Percentiles rank a stretch among this genome's conserved stretches.
Conservation (phyloP, 2,329 filamentous ascomycete genomes). For the Fusarium haematococcum region DNA sequence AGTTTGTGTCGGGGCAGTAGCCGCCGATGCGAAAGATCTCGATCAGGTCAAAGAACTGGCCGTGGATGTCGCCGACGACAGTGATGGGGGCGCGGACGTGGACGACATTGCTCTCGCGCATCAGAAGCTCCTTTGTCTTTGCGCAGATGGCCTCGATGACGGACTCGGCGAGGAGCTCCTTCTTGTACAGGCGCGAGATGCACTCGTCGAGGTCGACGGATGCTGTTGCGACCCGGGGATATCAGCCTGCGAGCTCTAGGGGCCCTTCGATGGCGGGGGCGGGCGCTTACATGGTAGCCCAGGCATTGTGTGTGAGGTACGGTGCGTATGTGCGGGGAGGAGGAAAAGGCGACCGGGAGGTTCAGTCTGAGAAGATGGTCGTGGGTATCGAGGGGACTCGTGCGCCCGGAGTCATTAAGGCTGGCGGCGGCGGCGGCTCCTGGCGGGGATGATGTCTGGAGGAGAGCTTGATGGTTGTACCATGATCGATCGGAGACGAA, state of each 20-base stretch:
- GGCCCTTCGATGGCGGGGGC: conserved; percentile 1
- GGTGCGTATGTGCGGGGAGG: conserved; percentile 8
- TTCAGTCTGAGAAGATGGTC: conserved; percentile 18
- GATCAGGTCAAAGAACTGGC: conserved; percentile 98
- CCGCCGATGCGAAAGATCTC: conserved; percentile 99
- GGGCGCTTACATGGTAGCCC: conserved; percentile 64
- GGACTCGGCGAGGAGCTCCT: conserved; percentile 95
- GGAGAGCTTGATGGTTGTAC: conserved; percentile 50
- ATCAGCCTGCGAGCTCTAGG: conserved; percentile 27
- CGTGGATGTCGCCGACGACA: conserved; percentile 98
- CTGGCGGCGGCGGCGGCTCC: conserved; percentile 50
- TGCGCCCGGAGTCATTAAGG: conserved; percentile 59
- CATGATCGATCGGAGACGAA: conserved; percentile 52
- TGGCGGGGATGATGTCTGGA: conserved; percentile 51
- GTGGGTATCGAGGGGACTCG: conserved; percentile 24
- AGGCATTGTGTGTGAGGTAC: conserved; percentile 59
- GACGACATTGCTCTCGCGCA: conserved; percentile 99
- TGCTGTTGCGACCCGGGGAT: conserved; percentile 61
- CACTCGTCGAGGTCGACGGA: conserved; percentile 99
- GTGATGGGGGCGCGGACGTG: conserved; percentile 96
- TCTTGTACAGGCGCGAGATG: conserved; percentile 95
- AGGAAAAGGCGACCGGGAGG: conserved; percentile 1
- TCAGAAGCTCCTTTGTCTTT: conserved; percentile 97
- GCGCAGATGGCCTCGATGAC: conserved; percentile 99
- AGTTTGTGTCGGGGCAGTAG: conserved; percentile 97